phyloP scores from a whole-genome alignment of 2,329 filamentous ascomycete species.

The Diplodia mutila region DNA sequence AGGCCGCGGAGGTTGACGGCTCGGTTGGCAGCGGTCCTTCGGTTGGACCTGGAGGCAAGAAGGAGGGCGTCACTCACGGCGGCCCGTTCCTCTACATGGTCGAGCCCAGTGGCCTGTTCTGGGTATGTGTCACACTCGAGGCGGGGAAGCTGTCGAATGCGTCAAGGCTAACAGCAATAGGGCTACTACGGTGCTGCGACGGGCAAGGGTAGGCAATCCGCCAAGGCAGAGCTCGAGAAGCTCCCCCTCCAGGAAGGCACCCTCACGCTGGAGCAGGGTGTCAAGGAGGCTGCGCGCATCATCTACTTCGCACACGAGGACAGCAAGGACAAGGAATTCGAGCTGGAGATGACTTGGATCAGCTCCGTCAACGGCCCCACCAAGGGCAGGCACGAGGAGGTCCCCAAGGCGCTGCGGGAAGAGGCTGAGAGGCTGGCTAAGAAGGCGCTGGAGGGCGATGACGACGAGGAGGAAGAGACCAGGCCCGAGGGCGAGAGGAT shows the following conservation, averaged over 20 bases:
- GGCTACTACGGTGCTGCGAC: constrained; percentile 98
- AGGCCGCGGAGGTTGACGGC: constrained; percentile 82
- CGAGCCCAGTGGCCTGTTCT: constrained; percentile 94
- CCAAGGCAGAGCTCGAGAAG: constrained; percentile 98
- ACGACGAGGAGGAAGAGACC: constrained; percentile 76
- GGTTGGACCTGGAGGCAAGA: constrained; percentile 82
- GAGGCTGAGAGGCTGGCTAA: constrained; percentile 93
- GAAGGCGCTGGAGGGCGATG: constrained; percentile 84
- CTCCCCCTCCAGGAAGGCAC: constrained; percentile 79
- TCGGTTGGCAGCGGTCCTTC: constrained; percentile 82
- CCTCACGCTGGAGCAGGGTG: constrained; percentile 80
- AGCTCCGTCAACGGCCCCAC: constrained; percentile 83
- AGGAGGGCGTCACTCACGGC: constrained; percentile 73
- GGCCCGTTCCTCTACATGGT: constrained; percentile 98
- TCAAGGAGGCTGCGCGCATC: constrained; percentile 95
- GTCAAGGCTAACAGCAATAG: constrained; percentile 41
- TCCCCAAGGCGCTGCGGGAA: constrained; percentile 85
- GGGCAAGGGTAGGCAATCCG: constrained; percentile 93
- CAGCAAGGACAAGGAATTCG: constrained; percentile 99
- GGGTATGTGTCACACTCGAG: constrained; percentile 57
- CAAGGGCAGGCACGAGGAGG: constrained; percentile 89
- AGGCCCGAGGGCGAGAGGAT: constrained; percentile 74
- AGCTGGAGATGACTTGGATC: constrained; percentile 99
- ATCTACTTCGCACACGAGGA: constrained; percentile 98
- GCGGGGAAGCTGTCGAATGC: not conserved